These are phyloP conservation scores for Blumeriella jaapii DNA, from an alignment of 2,329 filamentous ascomycete species.

Conservation along the genomic window DNA sequence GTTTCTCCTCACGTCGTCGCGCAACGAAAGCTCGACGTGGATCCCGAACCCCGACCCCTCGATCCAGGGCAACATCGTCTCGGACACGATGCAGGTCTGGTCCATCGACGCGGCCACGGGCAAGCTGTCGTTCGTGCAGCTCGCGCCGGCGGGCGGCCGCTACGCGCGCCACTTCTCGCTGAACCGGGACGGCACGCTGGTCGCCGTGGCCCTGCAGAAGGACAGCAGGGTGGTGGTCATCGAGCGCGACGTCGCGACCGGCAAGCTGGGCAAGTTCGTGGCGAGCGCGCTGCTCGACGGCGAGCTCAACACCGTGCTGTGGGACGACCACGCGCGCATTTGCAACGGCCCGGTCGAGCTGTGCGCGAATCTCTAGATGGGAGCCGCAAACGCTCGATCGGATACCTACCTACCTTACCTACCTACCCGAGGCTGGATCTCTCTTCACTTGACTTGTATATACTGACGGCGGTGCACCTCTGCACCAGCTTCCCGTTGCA, in stretches of 20 bases:
- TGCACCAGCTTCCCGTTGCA: too few species aligned
- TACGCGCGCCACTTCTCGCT: conserved; percentile 37
- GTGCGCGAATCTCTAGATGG: too few species aligned
- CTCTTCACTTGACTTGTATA: too few species aligned
- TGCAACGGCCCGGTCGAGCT: too few species aligned
- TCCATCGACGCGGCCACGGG: conserved; percentile 38
- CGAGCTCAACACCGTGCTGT: too few species aligned
- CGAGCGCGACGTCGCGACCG: conserved; percentile 30
- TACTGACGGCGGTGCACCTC: too few species aligned
- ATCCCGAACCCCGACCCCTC: conserved; percentile 37
- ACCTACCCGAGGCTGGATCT: too few species aligned
- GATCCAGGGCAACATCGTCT: conserved; percentile 33
- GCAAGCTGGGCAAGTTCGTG: conserved; percentile 28
- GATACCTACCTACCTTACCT: too few species aligned
- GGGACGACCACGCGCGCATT: too few species aligned
- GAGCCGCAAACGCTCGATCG: too few species aligned
- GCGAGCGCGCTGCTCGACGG: conserved; percentile 18
- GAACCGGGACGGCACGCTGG: conserved; percentile 34
- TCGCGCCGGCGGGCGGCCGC: conserved; percentile 34
- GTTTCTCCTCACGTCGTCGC: conserved; percentile 57
- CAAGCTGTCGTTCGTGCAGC: conserved; percentile 31
- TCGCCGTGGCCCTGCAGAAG: conserved; percentile 35
- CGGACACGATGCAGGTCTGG: conserved; percentile 55
- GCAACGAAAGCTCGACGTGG: conserved; percentile 45
- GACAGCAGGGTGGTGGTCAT: conserved; percentile 32